Conservation (phyloP, 2,329 filamentous ascomycete species). For the Fusarium decemcellulare region DNA sequence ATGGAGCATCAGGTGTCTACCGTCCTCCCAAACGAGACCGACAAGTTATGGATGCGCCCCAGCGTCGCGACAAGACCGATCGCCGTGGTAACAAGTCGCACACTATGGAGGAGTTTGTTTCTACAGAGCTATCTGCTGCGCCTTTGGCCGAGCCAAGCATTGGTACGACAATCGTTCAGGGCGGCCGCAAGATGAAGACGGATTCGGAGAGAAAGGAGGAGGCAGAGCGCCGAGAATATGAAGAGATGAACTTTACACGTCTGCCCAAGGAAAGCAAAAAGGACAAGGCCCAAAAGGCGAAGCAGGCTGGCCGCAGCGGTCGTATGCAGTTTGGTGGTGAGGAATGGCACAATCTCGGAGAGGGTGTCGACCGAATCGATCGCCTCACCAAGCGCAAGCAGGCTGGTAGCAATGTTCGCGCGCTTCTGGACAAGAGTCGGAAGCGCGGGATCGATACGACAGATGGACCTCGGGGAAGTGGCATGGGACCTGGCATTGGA, state of each 20-base stretch:
- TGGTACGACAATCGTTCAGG: slow-evolving; percentile 86
- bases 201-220: slow-evolving; percentile 83
- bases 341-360: slow-evolving; percentile 89
- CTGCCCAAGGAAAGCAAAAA: slow-evolving; percentile 92
- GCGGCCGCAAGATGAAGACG: slow-evolving; percentile 85
- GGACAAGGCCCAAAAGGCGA: slow-evolving; percentile 77
- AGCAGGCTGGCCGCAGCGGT: slow-evolving; percentile 63
- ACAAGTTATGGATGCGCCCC: slow-evolving; percentile 83
- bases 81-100: slow-evolving; percentile 80
- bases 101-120: slow-evolving; percentile 93
- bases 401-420: slow-evolving; percentile 68
- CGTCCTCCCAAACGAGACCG: slow-evolving; percentile 90
- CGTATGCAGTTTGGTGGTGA: slow-evolving; percentile 87
- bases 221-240: slow-evolving; percentile 85
- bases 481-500: slow-evolving; percentile 73
- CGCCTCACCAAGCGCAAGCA: slow-evolving; percentile 81
- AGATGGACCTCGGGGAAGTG: slow-evolving; percentile 79
- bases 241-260: slow-evolving; percentile 92
- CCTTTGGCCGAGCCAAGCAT: slow-evolving; percentile 91
- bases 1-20: slow-evolving; percentile 79
- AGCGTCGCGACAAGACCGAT: slow-evolving; percentile 71
- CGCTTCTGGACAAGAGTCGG: slow-evolving; percentile 84
- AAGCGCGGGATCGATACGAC: slow-evolving; percentile 80
- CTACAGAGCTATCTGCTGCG: slow-evolving; percentile 84
- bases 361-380: slow-evolving; percentile 89